A percentile compares a stretch with the other conserved stretches of the same genome.
Evolutionary conservation across 192 early-diverging fungal genomes (phyloP).

Genomic region (Endogone sp.): DNA sequence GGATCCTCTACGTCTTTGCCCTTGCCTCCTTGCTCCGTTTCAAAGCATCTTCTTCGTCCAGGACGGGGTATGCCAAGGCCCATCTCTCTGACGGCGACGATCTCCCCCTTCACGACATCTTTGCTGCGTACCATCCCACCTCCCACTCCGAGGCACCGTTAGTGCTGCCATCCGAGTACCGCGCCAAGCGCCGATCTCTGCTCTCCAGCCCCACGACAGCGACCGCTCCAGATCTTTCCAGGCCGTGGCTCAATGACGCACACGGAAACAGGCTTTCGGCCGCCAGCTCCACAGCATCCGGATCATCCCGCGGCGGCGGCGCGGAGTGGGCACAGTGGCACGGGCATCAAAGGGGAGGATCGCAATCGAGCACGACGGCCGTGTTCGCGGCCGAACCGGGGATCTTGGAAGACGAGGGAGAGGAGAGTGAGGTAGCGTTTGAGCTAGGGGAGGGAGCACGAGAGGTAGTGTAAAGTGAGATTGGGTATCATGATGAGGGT

Average conservation of each 20-base stretch:
- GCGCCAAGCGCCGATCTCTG: constrained; percentile 28
- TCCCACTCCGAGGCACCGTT: neutral
- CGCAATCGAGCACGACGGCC: neutral
- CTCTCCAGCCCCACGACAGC: neutral
- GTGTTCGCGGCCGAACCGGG: neutral
- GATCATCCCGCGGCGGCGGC: neutral
- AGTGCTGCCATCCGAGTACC: constrained; percentile 24
- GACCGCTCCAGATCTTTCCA: neutral
- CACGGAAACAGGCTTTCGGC: neutral
- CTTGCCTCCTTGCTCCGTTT: constrained; percentile 9
- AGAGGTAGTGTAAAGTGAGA: too few relatives aligned
- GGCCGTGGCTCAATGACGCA: neutral
- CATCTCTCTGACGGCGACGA: neutral
- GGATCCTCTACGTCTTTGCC: constrained; percentile 18
- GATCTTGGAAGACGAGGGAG: neutral
- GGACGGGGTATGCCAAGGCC: neutral
- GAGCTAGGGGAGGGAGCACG: too few relatives aligned
- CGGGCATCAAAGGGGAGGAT: neutral
- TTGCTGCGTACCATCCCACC: constrained; percentile 4
- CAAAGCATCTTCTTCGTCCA: too few relatives aligned
- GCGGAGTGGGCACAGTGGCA: neutral
- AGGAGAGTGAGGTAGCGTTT: neutral
- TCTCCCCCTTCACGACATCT: neutral
- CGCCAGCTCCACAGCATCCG: neutral
- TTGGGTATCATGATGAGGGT: too few relatives aligned